Base-by-base conservation (phyloP, 2,329 filamentous ascomycete genomes). In the Knufia fluminis region DNA sequence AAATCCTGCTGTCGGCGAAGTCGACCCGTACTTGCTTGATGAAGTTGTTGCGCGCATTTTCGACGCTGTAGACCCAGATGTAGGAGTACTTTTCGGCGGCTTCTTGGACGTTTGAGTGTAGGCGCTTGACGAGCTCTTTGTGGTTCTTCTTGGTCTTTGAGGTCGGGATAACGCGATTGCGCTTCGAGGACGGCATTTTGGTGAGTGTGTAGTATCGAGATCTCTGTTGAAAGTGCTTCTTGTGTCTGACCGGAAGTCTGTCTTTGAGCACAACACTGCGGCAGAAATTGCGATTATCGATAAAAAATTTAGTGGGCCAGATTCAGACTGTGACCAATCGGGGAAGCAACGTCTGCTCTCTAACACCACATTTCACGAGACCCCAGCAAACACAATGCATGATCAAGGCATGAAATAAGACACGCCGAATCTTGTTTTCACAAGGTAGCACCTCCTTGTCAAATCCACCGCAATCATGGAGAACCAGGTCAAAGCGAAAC, bases 1-100 rank as follows among this genome's bases (percentile, higher is more conserved):
- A 97, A 66, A 98, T 75, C 61, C 90, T 50, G 46, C 46, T 61
- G 50, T 57, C 62, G 43, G 61, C 64, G 36, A 66, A 58, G 12
- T 65, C 67, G 22, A 64, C 60, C 24, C 58, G 51, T 32, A 67
- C 62, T 3, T 65, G 64, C 55, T 69, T 69, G 51, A 65, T 65
- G 50, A 66, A 90, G 60, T 83, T 94, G 74, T 98, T 98, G 67
- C 92, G 88, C 88, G 95, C 95, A 75, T 97, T 96, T 66, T 94
- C 86, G 60, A 98, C 83, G 62, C 79, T 79, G 68, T 98, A 94
- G 65, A 96, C 86, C 71, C 94, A 94, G 72, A 91, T 85, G 75
- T 91, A 82, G 69, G 89, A 80, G 76, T 91, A 95, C 63, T 86
- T 74, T 64, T 89, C 84, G 53, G 94, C 77, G 63, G 82, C 83